Percentiles rank a stretch among this genome's conserved stretches.
Conservation (phyloP, 225 moss, liverwort and hornwort species). For the Marchantia polymorpha region DNA sequence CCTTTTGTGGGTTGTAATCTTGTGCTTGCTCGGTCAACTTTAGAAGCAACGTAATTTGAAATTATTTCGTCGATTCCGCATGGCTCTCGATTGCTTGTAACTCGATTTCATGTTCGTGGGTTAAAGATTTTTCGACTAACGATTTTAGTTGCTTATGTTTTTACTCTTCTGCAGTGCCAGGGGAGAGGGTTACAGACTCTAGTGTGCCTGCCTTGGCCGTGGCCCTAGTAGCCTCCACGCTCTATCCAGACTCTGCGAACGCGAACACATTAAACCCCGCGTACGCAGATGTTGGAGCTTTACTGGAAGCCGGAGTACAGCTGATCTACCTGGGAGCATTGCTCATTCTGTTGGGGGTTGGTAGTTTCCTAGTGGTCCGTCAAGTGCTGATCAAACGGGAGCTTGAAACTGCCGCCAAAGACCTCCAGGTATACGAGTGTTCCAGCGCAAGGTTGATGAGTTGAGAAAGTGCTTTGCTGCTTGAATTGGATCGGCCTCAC, state of each 20-base stretch:
- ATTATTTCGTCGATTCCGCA: too few species aligned
- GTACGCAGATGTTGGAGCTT: slow-evolving; percentile 76
- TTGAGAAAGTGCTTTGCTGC: neutral
- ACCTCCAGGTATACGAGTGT: slow-evolving; percentile 62
- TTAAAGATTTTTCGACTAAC: neutral
- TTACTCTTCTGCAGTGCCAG: neutral
- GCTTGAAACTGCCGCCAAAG: slow-evolving; percentile 89
- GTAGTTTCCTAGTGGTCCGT: slow-evolving; percentile 85
- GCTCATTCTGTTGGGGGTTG: slow-evolving; percentile 65
- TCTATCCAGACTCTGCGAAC: slow-evolving; percentile 28
- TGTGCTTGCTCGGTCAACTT: neutral
- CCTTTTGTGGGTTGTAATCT: neutral
- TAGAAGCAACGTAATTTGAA: neutral
- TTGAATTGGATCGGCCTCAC: neutral
- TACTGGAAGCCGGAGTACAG: slow-evolving; percentile 83
- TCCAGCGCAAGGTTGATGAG: neutral
- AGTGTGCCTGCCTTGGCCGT: slow-evolving; percentile 17
- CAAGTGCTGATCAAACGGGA: slow-evolving; percentile 91
- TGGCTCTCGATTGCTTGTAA: too few species aligned
- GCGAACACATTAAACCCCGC: slow-evolving; percentile 44
- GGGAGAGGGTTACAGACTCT: neutral
- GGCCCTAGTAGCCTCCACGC: slow-evolving; percentile 20
- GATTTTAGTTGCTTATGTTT: neutral
- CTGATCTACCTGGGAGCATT: slow-evolving; percentile 75
- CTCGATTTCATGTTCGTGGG: too few species aligned